Conservation (phyloP, 2,329 filamentous ascomycete genomes). For the Grosmannia penicillata region DNA sequence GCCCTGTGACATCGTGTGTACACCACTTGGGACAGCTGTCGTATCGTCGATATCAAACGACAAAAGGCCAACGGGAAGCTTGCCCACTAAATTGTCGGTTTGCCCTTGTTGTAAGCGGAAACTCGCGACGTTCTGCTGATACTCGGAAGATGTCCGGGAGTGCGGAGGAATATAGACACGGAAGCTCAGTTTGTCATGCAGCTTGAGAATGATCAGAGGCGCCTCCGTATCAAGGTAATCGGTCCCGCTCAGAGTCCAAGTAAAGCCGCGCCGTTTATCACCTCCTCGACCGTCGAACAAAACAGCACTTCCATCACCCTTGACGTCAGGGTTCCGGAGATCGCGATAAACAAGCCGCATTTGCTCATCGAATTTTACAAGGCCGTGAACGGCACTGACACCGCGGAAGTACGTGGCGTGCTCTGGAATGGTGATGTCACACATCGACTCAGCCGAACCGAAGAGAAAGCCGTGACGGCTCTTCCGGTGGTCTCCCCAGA, state of each 20-base stretch:
- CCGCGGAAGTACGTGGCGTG: background rate
- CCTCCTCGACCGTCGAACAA: background rate
- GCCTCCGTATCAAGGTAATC: background rate
- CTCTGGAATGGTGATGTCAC: background rate
- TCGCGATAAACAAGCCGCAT: background rate
- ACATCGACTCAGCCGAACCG: background rate
- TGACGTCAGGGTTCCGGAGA: background rate
- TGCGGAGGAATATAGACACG: background rate
- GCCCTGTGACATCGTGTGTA: background rate
- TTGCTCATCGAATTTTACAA: background rate
- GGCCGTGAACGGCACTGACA: background rate
- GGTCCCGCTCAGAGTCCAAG: background rate
- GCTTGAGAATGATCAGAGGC: background rate
- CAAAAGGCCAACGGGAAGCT: background rate
- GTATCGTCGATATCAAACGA: background rate
- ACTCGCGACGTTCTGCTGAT: background rate
- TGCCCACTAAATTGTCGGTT: background rate
- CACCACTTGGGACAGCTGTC: background rate
- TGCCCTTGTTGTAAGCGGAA: background rate
- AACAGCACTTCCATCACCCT: background rate
- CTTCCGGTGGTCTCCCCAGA: background rate
- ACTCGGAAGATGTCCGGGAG: no score
- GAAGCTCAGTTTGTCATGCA: background rate
- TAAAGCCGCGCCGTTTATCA: background rate
- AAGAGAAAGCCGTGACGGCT: background rate